Base-by-base conservation (phyloP, 2,329 filamentous ascomycete genomes). In the Pyricularia sp. region DNA sequence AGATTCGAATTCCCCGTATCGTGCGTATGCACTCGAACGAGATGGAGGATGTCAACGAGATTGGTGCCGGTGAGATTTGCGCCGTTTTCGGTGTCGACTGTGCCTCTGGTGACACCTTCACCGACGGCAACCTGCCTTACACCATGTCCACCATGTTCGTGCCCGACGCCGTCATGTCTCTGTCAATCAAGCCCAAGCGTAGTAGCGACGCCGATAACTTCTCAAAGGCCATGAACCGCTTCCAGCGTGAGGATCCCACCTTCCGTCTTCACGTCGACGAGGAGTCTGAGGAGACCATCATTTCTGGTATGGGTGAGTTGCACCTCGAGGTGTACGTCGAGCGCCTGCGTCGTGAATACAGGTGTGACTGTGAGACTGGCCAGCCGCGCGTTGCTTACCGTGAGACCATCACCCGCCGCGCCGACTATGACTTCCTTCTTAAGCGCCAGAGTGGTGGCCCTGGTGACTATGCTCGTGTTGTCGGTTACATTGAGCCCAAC, bases 11-110 rank as follows among this genome's bases (percentile, higher is more conserved):
- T 69, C 95, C 95, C 25, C 92, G 94, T 77, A 98, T 99, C 75
- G 95, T 99, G 71, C 93, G 95, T 71, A 99, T 99, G 95, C 95
- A 99, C 84, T 97, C 94, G 64, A 97, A 98, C 78, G 95, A 99
- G 77, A 97, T 99, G 94, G 95, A 99, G 79, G 95, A 99, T 77
- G 93, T 97, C 33, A 84, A 82, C 69, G 94, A 97, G 79, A 91
- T 99, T 72, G 93, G 94, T 68, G 94, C 95, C 68, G 95, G 95
- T 80, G 95, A 99, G 80, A 99, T 99, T 72, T 99, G 95, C 78
- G 95, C 95, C 71, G 95, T 99, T 70, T 99, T 99, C 77, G 95
- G 95, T 76, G 92, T 99, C 68, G 95, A 99, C 75, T 99, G 95
- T 79, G 94, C 95, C 50, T 98, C 94, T 63, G 95, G 95, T 75